Percentiles rank a stretch among this genome's conserved stretches.
Conservation (phyloP, 805 yeast genomes). For the Starmera amethionina region DNA sequence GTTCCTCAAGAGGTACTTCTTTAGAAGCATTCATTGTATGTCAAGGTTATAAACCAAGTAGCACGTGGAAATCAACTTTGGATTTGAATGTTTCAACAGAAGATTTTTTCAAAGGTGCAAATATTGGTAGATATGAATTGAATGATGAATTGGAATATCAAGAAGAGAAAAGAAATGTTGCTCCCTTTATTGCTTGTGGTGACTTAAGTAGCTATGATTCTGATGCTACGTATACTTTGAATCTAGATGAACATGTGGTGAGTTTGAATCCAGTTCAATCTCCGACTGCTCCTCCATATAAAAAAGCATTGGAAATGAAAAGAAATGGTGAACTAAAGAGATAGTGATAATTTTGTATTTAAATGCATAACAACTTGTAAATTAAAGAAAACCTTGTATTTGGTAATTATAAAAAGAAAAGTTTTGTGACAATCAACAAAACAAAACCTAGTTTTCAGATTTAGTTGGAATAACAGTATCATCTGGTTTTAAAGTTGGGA, state of each 20-base stretch:
- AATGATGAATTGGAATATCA: conserved; percentile 34
- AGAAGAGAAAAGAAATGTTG: conserved; percentile 65
- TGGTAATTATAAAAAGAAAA: too few relatives aligned
- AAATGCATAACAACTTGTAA: too few relatives aligned
- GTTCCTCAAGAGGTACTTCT: conserved; percentile 91
- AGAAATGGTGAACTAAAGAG: conserved; percentile 53
- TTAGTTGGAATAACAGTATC: conserved; percentile 19
- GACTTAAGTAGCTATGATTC: conserved; percentile 83
- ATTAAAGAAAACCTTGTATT: too few relatives aligned
- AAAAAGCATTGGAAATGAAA: conserved; percentile 80
- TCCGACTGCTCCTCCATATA: conserved; percentile 97
- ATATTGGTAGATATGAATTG: conserved; percentile 43
- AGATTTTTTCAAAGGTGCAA: conserved; percentile 63
- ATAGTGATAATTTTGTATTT: conserved; percentile 1
- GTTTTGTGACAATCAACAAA: too few relatives aligned
- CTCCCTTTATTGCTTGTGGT: conserved; percentile 95
- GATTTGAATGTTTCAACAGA: conserved; percentile 56
- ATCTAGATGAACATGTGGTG: conserved; percentile 18
- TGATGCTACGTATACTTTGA: conserved; percentile 76
- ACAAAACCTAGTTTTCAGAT: conserved; percentile 1
- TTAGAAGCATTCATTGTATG: conserved; percentile 93
- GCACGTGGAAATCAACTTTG: conserved; percentile 70
- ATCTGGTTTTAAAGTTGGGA: conserved; percentile 99
- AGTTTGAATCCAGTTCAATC: conserved; percentile 87
- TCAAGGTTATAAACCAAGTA: conserved; percentile 73